Conservation (phyloP, 768 basidiomycete genomes). For the Phanerochaete carnosa region DNA sequence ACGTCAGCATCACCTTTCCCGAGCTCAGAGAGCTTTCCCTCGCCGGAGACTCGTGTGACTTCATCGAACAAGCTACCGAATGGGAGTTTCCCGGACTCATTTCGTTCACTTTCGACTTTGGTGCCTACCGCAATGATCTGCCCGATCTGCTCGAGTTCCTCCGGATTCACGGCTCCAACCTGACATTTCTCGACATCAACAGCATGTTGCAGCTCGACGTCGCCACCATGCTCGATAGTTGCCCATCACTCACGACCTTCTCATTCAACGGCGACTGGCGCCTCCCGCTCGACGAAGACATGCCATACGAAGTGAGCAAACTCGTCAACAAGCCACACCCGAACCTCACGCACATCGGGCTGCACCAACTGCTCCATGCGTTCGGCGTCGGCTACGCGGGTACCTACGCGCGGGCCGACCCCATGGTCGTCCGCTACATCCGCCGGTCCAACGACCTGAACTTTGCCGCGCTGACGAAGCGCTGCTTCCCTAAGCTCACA, state of each 20-base stretch:
- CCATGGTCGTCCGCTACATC: slow-evolving; percentile 36
- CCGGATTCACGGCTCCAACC: slow-evolving; percentile 48
- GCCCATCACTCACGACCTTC: slow-evolving; percentile 59
- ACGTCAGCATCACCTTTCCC: slow-evolving; percentile 50
- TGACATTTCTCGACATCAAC: slow-evolving; percentile 66
- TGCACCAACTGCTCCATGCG: slow-evolving; percentile 66
- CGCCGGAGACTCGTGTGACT: slow-evolving; percentile 55
- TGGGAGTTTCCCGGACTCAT: slow-evolving; percentile 66
- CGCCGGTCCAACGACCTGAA: slow-evolving; percentile 65
- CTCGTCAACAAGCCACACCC: slow-evolving; percentile 52
- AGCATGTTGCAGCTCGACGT: slow-evolving; percentile 56
- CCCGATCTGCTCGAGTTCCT: slow-evolving; percentile 65
- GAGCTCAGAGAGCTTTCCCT: slow-evolving; percentile 62
- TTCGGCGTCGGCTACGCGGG: slow-evolving; percentile 62
- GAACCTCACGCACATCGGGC: slow-evolving; percentile 58
- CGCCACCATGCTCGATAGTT: slow-evolving; percentile 56
- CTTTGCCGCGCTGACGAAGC: slow-evolving; percentile 47
- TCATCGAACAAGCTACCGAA: slow-evolving; percentile 64
- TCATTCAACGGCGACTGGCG: slow-evolving; percentile 79
- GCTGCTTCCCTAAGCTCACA: slow-evolving; percentile 59
- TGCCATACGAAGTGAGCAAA: slow-evolving; percentile 29
- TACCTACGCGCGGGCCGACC: slow-evolving; percentile 37
- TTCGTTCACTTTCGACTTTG: slow-evolving; percentile 55
- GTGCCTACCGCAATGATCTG: slow-evolving; percentile 40
- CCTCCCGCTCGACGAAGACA: slow-evolving; percentile 28